A percentile compares a stretch with the other conserved stretches of the same genome.
Conservation (phyloP, 2,329 filamentous ascomycete species). For the Curvularia verruculosa region DNA sequence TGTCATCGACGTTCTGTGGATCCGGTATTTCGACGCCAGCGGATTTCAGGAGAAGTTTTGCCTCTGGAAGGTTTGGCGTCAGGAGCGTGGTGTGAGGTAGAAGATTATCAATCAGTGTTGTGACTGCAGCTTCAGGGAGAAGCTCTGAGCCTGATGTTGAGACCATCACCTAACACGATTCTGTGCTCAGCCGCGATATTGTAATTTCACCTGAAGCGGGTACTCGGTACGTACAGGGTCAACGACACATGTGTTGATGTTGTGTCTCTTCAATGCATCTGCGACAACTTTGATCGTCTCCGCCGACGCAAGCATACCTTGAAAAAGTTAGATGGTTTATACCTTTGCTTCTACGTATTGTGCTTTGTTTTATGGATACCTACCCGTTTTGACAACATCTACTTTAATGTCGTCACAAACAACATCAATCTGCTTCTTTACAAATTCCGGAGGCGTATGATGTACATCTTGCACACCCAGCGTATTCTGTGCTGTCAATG, state of each 20-base stretch:
- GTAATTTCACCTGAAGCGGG: background rate
- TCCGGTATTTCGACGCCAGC: constrained; percentile 54
- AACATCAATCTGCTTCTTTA: constrained; percentile 83
- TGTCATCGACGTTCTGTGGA: constrained; percentile 65
- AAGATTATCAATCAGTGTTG: constrained; percentile 63
- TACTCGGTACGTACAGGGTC: constrained; percentile 68
- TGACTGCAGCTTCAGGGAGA: constrained; percentile 68
- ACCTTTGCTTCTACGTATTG: background rate
- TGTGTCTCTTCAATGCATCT: constrained; percentile 64
- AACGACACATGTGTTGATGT: constrained; percentile 66
- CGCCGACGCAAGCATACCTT: constrained; percentile 82
- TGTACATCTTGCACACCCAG: constrained; percentile 82
- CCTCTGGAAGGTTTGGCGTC: constrained; percentile 81
- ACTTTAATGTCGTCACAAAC: constrained; percentile 83
- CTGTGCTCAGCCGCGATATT: background rate
- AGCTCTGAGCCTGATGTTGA: constrained; percentile 78
- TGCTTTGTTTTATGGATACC: constrained; percentile 8
- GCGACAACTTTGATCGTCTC: constrained; percentile 73
- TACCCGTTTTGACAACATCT: constrained; percentile 91
- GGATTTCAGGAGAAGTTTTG: constrained; percentile 66
- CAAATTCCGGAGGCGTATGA: constrained; percentile 76
- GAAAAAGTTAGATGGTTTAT: constrained; percentile 12
- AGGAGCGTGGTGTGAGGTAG: constrained; percentile 71
- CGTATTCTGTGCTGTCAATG: constrained; percentile 95
- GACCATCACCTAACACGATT: constrained; percentile 74